phyloP scores from a whole-genome alignment of 2,329 filamentous ascomycete genomes.

The Ophiosphaerella herpotricha region DNA sequence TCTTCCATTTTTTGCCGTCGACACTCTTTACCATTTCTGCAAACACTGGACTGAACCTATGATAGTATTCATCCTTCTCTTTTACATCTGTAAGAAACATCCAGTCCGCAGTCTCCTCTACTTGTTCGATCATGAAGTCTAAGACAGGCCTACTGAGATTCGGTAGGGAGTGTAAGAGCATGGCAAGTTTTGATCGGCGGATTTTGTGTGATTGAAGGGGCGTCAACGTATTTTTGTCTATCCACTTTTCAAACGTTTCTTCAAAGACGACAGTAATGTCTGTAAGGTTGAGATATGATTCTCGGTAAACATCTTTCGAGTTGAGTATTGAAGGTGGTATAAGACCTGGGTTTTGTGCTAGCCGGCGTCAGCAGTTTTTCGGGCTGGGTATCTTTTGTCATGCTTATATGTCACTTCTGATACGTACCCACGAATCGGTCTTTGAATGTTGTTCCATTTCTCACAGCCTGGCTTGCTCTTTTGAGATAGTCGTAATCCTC shows the following conservation, averaged over 20 bases:
- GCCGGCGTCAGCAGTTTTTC: not conserved
- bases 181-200: conserved; percentile 25
- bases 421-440: conserved; percentile 32
- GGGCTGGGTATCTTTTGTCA: too few species aligned
- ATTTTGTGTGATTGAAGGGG: conserved; percentile 25
- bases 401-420: too few species aligned
- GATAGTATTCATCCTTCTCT: conserved; percentile 33
- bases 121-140: conserved; percentile 35
- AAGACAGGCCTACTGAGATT: conserved; percentile 26
- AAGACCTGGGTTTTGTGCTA: conserved; percentile 38
- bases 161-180: conserved; percentile 36
- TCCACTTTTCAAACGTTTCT: conserved; percentile 36
- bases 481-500: conserved; percentile 31
- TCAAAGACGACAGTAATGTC: conserved; percentile 41
- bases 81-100: conserved; percentile 31
- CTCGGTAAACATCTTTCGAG: conserved; percentile 15
- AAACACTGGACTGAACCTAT: conserved; percentile 33
- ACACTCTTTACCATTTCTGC: conserved; percentile 25
- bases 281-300: conserved; percentile 37
- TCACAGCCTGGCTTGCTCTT: conserved; percentile 21
- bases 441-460: conserved; percentile 24
- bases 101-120: conserved; percentile 37
- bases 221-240: conserved; percentile 25
- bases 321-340: conserved; percentile 21
- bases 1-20: conserved; percentile 9